A percentile compares a stretch with the other conserved stretches of the same genome.
phyloP scores from a whole-genome alignment of 768 basidiomycete genomes.

The Lanmaoa pseudosensibilis region DNA sequence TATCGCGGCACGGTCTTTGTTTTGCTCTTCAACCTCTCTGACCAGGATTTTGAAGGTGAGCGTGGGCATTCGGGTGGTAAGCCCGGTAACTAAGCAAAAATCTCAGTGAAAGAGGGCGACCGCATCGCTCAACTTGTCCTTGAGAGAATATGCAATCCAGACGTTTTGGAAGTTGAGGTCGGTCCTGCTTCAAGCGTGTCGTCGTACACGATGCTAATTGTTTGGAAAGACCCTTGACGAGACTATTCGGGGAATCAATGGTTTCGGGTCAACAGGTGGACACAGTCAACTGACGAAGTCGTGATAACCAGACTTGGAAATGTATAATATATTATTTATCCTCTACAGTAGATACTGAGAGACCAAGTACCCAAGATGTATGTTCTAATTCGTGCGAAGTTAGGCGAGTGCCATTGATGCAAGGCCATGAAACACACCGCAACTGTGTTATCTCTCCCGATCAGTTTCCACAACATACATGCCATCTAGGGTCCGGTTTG shows the following conservation, averaged over 20 bases:
- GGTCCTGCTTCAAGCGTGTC: conserved; percentile 6
- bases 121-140: conserved; percentile 95
- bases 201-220: not conserved
- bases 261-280: conserved; percentile 96
- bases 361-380: not conserved
- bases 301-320: not conserved
- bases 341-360: not conserved
- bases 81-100: not conserved
- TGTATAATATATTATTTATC: conserved; percentile 7
- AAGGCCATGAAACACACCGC: conserved; percentile 5
- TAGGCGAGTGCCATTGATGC: not conserved
- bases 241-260: conserved; percentile 79
- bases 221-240: conserved; percentile 71
- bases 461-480: conserved; percentile 64
- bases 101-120: conserved; percentile 84
- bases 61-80: not conserved
- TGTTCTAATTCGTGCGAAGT: not conserved
- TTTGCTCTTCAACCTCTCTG: conserved; percentile 88
- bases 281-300: conserved; percentile 47
- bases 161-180: conserved; percentile 82
- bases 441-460: conserved; percentile 22
- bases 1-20: conserved; percentile 92
- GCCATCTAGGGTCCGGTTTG: conserved; percentile 46
- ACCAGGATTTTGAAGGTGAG: conserved; percentile 83
- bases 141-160: conserved; percentile 86